Evolutionary conservation across 2,329 filamentous ascomycete genomes (phyloP), one percentile per base, ranked within the genome.

Genomic region (Didymella pomorum): DNA sequence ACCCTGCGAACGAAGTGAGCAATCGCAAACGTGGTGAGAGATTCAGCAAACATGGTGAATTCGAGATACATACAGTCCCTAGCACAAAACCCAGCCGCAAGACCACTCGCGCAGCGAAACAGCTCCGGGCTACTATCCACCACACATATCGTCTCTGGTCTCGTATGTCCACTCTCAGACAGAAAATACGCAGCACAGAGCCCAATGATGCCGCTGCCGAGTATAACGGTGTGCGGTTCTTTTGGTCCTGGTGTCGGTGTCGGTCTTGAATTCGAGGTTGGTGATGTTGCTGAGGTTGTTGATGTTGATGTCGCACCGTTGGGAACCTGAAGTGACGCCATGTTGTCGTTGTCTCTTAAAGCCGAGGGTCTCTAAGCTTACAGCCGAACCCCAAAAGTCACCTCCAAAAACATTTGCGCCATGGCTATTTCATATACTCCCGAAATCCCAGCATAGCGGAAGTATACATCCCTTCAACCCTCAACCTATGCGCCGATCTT

Each of bases 61-160:
- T 20, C 26, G 2, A n/a, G 20, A 37, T 10, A 66, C 74, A 18
- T 70, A 80, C 90, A 93, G 73, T 93, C 88, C 31, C 81, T 82
- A 0, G 90, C 90, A 9, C 93, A 71, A 69, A 93, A 94, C 0
- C 91, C 90, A 18, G 84, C 91, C 0, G 90, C 89, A 64, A 85
- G 87, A 1, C 91, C 90, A 2, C 89, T 93, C 0, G 91, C 90
- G 28, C 88, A 91, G 11, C 86, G 83, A 75, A 93, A 92, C 29
- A 93, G 82, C 61, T 86, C 73, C 0, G 81, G 73, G 4, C 83
- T 83, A 6, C 84, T 79, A 66, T 89, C 87, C 37, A 89, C 62
- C 21, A 89, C 76, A 61, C 87, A 84, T 51, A 89, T 86, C 29
- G 79, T 77, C 20, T 78, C 65, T 4, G 80, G 76, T 44, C 72